Conservation (phyloP, 176 grass and related monocot species). For the Ananas comosus region DNA sequence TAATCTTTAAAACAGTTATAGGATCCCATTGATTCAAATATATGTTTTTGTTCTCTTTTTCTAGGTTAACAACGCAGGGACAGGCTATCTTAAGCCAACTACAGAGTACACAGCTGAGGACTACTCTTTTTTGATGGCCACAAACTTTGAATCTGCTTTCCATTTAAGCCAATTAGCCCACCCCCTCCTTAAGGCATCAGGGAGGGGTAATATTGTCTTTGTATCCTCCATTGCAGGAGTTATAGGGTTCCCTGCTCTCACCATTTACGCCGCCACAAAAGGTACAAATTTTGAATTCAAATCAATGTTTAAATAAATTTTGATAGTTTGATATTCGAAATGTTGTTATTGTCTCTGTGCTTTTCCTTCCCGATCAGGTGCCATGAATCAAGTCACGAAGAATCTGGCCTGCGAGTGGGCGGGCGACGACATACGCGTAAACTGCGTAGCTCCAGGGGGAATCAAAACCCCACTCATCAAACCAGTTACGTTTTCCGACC, state of each 20-base stretch:
- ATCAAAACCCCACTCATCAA: conserved; percentile 24
- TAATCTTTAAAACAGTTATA: too few species aligned
- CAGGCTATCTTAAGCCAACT: too few species aligned
- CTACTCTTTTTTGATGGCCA: too few species aligned
- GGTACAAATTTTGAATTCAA: too few species aligned
- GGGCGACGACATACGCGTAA: neutral
- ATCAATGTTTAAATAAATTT: too few species aligned
- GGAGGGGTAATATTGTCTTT: conserved; percentile 5
- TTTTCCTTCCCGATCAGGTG: neutral
- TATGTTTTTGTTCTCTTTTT: too few species aligned
- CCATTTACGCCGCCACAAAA: neutral
- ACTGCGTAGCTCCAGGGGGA: neutral
- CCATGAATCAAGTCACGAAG: neutral
- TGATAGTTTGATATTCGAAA: too few species aligned
- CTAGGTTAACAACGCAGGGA: neutral
- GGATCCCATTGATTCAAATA: too few species aligned
- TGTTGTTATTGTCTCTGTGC: too few species aligned
- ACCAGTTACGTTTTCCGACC: neutral
- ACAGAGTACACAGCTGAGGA: too few species aligned
- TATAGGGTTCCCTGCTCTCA: neutral
- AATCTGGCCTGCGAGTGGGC: neutral
- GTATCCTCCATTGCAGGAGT: conserved; percentile 3
- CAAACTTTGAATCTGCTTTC: too few species aligned
- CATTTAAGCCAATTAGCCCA: neutral
- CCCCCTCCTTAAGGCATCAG: conserved; percentile 8